Base-by-base conservation (phyloP, 805 yeast species). In the Myxozyma neglecta region DNA sequence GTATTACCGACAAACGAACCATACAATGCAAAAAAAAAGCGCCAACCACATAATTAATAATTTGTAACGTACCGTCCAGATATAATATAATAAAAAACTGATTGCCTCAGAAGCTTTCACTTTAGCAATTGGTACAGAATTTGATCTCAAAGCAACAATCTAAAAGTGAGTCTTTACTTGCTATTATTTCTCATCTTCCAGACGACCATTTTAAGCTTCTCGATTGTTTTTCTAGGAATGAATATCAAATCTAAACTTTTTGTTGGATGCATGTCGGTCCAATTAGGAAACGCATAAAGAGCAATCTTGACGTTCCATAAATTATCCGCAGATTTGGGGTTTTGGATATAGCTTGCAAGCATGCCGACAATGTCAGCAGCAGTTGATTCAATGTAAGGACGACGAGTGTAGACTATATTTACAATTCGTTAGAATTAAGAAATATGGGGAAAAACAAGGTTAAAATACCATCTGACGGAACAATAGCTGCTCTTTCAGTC, bases 231-330 rank as follows among this genome's bases (percentile, higher is more conserved):
- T 8, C 44, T 46, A 7, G 66, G 53, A n/a, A 64, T 39, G 36
- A 51, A 64, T 24, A 46, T 45, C 24, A 56, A 54, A 43, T 24
- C 49, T 1, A 34, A 20, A 13, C 9, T 34, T 10, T 42, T 20
- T 9, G 36, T 32, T 8, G 8, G n/a, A 32, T 16, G 43, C 32
- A 32, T 16, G 45, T 48, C 56, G 5, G 52, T 55, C 66, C 67
- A 64, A 20, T 49, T 53, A 13, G 67, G 62, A 32, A 64, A 20
- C 10, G 59, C 66, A n/a, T 35, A 51, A 14, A 62, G 37, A 14
- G 51, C 64, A 1, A 54, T 39, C 34, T 55, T 50, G 20, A 64
- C 63, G 29, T 64, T 64, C 67, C 67, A 64, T 32, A 64, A 36
- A 11, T 62, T 57, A 18, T 46, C 57, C 6, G 43, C 53, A 14